phyloP scores from a whole-genome alignment of 805 yeast species.

The Candida yuanshanica region DNA sequence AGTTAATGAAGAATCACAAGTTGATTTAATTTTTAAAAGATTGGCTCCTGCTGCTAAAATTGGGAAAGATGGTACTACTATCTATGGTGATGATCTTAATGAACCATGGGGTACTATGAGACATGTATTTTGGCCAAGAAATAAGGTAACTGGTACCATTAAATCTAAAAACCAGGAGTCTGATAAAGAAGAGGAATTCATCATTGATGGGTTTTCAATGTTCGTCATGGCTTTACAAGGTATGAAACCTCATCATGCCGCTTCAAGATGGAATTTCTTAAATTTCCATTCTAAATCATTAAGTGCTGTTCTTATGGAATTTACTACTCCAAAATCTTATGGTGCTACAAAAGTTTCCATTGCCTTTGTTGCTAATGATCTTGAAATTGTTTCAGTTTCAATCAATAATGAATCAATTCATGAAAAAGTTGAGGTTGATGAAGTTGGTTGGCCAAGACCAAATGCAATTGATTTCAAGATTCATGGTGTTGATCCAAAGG shows the following conservation, averaged over 20 bases:
- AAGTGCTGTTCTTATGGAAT: conserved; percentile 88
- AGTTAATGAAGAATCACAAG: conserved; percentile 63
- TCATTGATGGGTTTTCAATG: conserved; percentile 47
- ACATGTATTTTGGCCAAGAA: conserved; percentile 95
- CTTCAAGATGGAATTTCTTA: conserved; percentile 91
- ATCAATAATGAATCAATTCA: conserved; percentile 62
- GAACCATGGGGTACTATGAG: conserved; percentile 98
- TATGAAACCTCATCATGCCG: conserved; percentile 99
- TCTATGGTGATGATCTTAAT: conserved; percentile 75
- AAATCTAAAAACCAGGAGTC: conserved; percentile 30
- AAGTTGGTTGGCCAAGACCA: conserved; percentile 90
- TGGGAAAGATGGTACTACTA: conserved; percentile 81
- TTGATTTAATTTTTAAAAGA: conserved; percentile 60
- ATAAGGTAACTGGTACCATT: conserved; percentile 61
- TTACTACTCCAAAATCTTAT: conserved; percentile 88
- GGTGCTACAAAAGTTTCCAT: conserved; percentile 75
- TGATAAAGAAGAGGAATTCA: conserved; percentile 23
- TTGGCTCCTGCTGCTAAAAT: conserved; percentile 79
- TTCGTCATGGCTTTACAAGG: conserved; percentile 97
- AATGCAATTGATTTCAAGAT: conserved; percentile 54
- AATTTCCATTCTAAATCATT: conserved; percentile 75
- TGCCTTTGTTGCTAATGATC: conserved; percentile 65
- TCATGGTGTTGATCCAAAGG: conserved; percentile 41
- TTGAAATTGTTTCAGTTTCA: conserved; percentile 60
- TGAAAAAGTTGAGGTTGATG: conserved; percentile 48